These are phyloP conservation scores for Leptosphaerulina australis DNA, from an alignment of 2,329 filamentous ascomycete genomes.

Conservation along the genomic window DNA sequence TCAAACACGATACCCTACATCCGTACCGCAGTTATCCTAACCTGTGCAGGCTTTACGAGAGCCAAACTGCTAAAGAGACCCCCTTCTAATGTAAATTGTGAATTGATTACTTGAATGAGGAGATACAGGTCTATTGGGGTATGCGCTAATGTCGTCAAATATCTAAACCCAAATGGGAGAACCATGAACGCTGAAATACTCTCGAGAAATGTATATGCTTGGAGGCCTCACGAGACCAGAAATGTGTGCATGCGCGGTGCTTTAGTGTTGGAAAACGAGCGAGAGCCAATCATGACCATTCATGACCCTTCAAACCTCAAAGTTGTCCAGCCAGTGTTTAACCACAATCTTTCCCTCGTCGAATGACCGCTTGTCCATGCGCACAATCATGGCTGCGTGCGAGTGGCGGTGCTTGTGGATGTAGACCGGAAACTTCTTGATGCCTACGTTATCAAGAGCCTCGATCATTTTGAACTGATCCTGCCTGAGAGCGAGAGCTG, in stretches of 20 bases:
- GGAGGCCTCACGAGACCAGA: background rate
- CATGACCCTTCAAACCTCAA: slow-evolving; percentile 53
- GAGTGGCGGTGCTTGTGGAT: slow-evolving; percentile 77
- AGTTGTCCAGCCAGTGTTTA: slow-evolving; percentile 79
- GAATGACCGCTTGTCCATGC: slow-evolving; percentile 69
- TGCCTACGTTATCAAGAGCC: slow-evolving; percentile 69
- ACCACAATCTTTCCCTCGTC: slow-evolving; percentile 79
- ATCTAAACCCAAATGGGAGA: background rate
- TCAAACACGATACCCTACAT: no score
- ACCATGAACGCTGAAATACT: background rate
- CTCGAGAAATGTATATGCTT: background rate
- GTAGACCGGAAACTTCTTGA: slow-evolving; percentile 68
- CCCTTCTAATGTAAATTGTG: no score
- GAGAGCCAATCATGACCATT: background rate
- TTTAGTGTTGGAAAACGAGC: background rate
- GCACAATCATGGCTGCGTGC: slow-evolving; percentile 89
- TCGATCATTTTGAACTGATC: slow-evolving; percentile 87
- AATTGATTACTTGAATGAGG: background rate
- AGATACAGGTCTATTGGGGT: background rate
- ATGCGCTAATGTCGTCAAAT: slow-evolving; percentile 3
- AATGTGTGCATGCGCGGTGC: background rate
- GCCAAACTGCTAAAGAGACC: no score
- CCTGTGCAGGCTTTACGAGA: no score
- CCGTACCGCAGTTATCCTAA: no score
- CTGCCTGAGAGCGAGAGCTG: slow-evolving; percentile 76